These are phyloP conservation scores for Leccinum obscurum DNA, from an alignment of 768 basidiomycete species.

Conservation along the genomic window DNA sequence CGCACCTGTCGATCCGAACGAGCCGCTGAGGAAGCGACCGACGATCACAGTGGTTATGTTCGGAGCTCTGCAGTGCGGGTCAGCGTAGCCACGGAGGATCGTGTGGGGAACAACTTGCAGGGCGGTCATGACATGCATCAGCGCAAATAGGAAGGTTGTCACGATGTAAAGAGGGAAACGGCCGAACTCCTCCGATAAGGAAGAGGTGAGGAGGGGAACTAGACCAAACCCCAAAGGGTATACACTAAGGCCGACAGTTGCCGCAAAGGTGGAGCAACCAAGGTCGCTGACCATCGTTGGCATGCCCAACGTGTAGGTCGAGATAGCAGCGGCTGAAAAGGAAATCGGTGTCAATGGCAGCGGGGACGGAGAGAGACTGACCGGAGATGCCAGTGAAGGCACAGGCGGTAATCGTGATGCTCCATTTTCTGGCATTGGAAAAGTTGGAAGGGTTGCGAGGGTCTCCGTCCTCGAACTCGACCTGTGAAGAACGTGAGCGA, in stretches of 20 bases:
- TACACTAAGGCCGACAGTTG: constrained; percentile 49
- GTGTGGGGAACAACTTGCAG: constrained; percentile 19
- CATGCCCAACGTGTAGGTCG: constrained; percentile 57
- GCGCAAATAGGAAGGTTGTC: constrained; percentile 48
- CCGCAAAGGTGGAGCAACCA: constrained; percentile 45
- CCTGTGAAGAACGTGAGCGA: constrained; percentile 25
- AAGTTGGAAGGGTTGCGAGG: constrained; percentile 42
- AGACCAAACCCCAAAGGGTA: constrained; percentile 63
- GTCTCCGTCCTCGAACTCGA: constrained; percentile 42
- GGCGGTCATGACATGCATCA: constrained; percentile 47
- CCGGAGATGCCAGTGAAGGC: constrained; percentile 35
- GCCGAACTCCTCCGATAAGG: constrained; percentile 75
- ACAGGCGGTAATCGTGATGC: constrained; percentile 37
- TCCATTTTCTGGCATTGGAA: constrained; percentile 42
- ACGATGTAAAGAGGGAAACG: constrained; percentile 58
- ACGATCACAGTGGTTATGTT: constrained; percentile 64
- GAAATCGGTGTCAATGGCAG: neutral
- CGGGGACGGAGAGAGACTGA: constrained; percentile 12
- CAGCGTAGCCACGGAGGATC: neutral
- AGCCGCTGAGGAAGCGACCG: constrained; percentile 64
- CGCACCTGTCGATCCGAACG: constrained; percentile 66
- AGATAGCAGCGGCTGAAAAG: constrained; percentile 46
- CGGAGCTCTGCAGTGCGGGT: constrained; percentile 31
- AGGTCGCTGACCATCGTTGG: constrained; percentile 52
- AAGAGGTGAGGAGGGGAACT: constrained; percentile 63